These are phyloP conservation scores for Hypoxylon lienhwacheense DNA, from an alignment of 495 filamentous ascomycete genomes.

Conservation along the genomic window DNA sequence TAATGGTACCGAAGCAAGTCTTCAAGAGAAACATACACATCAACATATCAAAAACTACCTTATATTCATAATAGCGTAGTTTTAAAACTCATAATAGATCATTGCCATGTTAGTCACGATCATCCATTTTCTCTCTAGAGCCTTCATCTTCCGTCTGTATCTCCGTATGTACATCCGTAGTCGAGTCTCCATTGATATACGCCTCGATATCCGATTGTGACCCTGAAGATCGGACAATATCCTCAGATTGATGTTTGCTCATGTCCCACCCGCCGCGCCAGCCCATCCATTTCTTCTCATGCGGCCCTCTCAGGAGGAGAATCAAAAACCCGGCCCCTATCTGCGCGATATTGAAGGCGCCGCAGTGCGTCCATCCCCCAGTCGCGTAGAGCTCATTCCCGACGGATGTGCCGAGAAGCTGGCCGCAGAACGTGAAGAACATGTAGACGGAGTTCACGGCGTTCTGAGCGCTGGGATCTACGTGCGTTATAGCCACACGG, in stretches of 20 bases:
- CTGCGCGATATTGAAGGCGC: constrained; percentile 64
- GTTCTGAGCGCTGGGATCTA: constrained; percentile 68
- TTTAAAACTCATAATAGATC: too few relatives aligned
- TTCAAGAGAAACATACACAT: too few relatives aligned
- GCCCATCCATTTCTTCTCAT: constrained; percentile 66
- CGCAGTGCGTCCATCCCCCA: constrained; percentile 64
- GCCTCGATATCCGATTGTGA: constrained; percentile 14
- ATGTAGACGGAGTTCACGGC: constrained; percentile 75
- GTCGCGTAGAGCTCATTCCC: constrained; percentile 68
- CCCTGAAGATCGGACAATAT: constrained; percentile 15
- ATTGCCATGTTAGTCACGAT: neutral
- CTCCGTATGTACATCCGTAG: constrained; percentile 5
- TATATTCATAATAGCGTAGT: neutral
- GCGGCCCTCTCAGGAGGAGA: constrained; percentile 57
- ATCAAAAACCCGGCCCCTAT: constrained; percentile 56
- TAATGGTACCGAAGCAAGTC: too few relatives aligned
- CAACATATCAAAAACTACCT: too few relatives aligned
- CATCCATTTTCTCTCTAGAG: neutral
- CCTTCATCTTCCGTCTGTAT: constrained; percentile 17
- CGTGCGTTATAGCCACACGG: constrained; percentile 63
- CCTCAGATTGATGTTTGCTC: constrained; percentile 27
- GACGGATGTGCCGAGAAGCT: constrained; percentile 69
- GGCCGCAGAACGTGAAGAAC: constrained; percentile 69
- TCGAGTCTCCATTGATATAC: neutral
- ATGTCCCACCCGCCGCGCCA: constrained; percentile 63